Evolutionary conservation across 768 basidiomycete species (phyloP).

Genomic region (Chalciporus chontae): DNA sequence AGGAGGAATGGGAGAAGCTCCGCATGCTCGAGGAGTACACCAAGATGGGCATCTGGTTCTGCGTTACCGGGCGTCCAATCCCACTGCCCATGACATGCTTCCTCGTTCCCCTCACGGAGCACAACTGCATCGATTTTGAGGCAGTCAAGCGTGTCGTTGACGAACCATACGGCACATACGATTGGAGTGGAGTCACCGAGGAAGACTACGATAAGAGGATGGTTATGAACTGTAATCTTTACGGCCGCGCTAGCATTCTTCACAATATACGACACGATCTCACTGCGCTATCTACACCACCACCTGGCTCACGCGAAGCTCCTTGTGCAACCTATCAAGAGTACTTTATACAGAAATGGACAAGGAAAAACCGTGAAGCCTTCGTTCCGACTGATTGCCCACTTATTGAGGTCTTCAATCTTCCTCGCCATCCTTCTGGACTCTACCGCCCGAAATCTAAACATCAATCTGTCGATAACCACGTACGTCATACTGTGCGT

Average conservation of each 20-base stretch:
- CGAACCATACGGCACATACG: constrained; percentile 45
- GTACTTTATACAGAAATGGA: constrained; percentile 56
- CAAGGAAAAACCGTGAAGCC: constrained; percentile 41
- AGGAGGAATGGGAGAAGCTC: constrained; percentile 46
- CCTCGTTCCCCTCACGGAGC: constrained; percentile 59
- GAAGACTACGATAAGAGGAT: constrained; percentile 48
- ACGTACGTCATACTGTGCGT: constrained; percentile 20
- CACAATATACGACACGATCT: constrained; percentile 61
- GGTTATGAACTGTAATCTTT: constrained; percentile 51
- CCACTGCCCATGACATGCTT: constrained; percentile 52
- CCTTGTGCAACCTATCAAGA: constrained; percentile 52
- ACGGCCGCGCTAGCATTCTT: constrained; percentile 55
- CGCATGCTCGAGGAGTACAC: constrained; percentile 65
- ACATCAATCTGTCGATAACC: constrained; percentile 26
- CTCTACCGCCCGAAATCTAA: constrained; percentile 34
- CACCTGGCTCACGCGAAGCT: constrained; percentile 46
- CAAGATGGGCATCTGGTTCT: constrained; percentile 55
- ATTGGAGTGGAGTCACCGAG: constrained; percentile 56
- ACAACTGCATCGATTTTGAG: constrained; percentile 52
- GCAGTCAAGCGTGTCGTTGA: constrained; percentile 49
- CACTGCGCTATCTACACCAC: constrained; percentile 58
- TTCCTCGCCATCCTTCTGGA: constrained; percentile 41
- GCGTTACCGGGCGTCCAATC: constrained; percentile 58
- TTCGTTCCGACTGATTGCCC: constrained; percentile 55
- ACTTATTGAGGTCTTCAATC: constrained; percentile 51